These are phyloP conservation scores for Dimargaris cristalligena DNA, from an alignment of 192 early-diverging fungal species.

Conservation along the genomic window DNA sequence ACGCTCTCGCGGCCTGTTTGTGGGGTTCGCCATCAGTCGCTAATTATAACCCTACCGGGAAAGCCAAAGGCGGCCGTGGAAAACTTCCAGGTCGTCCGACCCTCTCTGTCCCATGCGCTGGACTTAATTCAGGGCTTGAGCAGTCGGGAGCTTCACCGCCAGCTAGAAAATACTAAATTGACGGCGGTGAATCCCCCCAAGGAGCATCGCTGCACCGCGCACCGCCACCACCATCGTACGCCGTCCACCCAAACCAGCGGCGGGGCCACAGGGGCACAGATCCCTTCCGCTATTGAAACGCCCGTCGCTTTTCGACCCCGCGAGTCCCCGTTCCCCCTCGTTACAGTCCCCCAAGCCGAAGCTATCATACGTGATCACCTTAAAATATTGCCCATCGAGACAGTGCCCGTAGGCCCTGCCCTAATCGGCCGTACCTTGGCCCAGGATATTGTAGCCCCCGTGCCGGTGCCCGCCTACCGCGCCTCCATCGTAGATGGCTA, in stretches of 20 bases:
- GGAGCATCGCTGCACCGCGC: neutral
- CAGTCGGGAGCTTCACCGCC: conserved; percentile 26
- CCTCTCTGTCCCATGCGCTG: conserved; percentile 67
- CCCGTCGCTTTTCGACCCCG: conserved; percentile 48
- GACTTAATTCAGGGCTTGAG: conserved; percentile 43
- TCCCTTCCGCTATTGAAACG: neutral
- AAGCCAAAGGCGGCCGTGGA: conserved; percentile 73
- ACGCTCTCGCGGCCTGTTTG: conserved; percentile 66
- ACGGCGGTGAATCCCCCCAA: neutral
- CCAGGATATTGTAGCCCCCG: conserved; percentile 49
- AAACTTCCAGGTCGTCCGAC: conserved; percentile 56
- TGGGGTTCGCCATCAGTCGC: conserved; percentile 36
- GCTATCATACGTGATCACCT: conserved; percentile 28
- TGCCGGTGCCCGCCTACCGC: conserved; percentile 68
- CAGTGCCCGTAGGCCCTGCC: conserved; percentile 24
- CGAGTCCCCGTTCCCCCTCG: conserved; percentile 69
- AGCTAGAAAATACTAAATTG: too few species aligned
- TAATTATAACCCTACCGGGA: conserved; percentile 79
- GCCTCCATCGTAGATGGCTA: conserved; percentile 92
- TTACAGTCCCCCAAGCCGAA: conserved; percentile 51
- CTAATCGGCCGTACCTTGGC: conserved; percentile 53
- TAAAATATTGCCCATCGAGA: conserved; percentile 15
- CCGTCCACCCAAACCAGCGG: too few species aligned
- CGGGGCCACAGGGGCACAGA: too few species aligned
- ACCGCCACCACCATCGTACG: too few species aligned